Evolutionary conservation across 352 stramenopile genomes (phyloP), one percentile per base, ranked within the genome.

Genomic region (Phytophthora ramorum): DNA sequence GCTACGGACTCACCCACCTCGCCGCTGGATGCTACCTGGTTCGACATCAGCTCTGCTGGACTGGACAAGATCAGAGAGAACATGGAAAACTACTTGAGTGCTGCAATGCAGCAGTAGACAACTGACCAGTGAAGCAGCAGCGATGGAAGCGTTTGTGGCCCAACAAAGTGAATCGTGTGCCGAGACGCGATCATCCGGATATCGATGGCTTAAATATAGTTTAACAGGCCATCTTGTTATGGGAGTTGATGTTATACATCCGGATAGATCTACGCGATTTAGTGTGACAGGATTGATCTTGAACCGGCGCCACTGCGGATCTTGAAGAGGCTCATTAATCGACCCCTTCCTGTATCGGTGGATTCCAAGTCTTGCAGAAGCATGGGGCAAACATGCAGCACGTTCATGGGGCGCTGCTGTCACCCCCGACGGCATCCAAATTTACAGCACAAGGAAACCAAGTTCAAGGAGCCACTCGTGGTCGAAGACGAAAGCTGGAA

Each of bases 401-500:
- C 37, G 13, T 2, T 63, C 1, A 34, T 69, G 40, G 46, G 34
- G 19, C 57, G 63, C 5, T 73, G 68, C 30, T 76, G 56, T 16
- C 44, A 43, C 43, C 50, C 48, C 38, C 68, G 68, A 52, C 63
- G 53, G 41, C 53, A 63, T 52, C 35, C 40, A 38, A 58, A 28
- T 35, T 9, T 58, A 9, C 46, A 63, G 35, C 46, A 46, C 17
- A 41, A 58, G 52, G 62, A 66, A 13, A 2, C 24, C 43, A 57
- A 64, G 34, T 55, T 26, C 34, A 72, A 82, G 60, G 78, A 89
- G 46, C 81, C 81, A n/a, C 81, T 90, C 19, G 83, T 91, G 38
- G 83, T 91, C 28, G 81, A 93, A 80, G 85, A 93, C 65, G 83
- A 93, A 55, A 93, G 85, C 61, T 93, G 83, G 83, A 91, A 91